Evolutionary conservation across 108 stramenopile genomes (phyloP), one percentile per base, ranked within the genome.

Genomic region (Skeletonema marinoi): DNA sequence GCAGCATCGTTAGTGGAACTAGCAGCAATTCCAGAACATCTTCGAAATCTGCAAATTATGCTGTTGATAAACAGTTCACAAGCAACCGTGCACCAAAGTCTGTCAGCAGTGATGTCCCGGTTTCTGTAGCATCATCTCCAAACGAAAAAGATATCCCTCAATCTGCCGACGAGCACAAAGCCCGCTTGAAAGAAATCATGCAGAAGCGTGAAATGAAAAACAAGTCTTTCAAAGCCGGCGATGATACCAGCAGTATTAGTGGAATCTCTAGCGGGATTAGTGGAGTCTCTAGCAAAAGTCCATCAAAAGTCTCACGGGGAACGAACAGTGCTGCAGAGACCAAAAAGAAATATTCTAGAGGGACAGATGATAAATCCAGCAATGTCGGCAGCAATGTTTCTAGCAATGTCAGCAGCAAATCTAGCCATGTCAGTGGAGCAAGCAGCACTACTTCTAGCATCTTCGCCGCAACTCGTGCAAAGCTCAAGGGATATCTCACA

Each of bases 401-500:
- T 25, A 25, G 25, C 25, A 25, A 25, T 25, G 25, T 25, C 25
- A 25, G 25, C 25, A 41, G 39, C 17, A 51, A 6, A 51, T 51
- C 17, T 17, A 51, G 50, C 6, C n/a, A 51, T 12, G 17, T 51
- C 50, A 51, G 50, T 19, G 50, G 17, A 51, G 50, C 50, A n/a
- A 51, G 50, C 50, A 51, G 50, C 50, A 6, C 50, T 6, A 19
- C n/a, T n/a, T 51, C 50, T 51, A 51, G 50, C 6, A 51, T 51
- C 50, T 51, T 51, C 50, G 50, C 50, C 50, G n/a, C 50, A 51
- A 51, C 17, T 51, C 50, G 50, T 19, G 50, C 50, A n/a, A 51
- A 51, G 17, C 50, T 51, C 17, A 51, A 51, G 50, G 50, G 50
- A 19, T 51, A 51, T 51, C 50, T 51, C 50, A 51, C 50, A 1